These are phyloP conservation scores for Phyllachora maydis DNA, from an alignment of 2,329 filamentous ascomycete species.

Conservation along the genomic window DNA sequence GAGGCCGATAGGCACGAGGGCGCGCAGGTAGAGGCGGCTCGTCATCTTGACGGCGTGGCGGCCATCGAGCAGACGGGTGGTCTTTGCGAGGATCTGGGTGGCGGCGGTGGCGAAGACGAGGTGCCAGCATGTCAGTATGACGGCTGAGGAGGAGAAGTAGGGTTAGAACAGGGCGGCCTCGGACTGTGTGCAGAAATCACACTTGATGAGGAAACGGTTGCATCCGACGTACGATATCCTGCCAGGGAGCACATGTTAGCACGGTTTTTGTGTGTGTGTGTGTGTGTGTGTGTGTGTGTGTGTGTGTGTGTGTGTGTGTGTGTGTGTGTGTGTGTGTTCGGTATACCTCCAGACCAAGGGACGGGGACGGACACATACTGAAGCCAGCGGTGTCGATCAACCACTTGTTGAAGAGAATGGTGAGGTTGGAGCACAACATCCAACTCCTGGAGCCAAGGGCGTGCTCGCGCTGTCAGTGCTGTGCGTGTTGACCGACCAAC, in stretches of 20 bases:
- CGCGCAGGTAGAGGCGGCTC: slow-evolving; percentile 69
- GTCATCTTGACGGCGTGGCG: slow-evolving; percentile 94
- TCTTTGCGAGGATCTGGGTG: slow-evolving; percentile 78
- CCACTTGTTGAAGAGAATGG: slow-evolving; percentile 89
- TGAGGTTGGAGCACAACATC: slow-evolving; percentile 69
- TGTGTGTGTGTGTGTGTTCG: no score
- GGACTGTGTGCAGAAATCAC: no score
- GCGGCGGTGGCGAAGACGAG: slow-evolving; percentile 76
- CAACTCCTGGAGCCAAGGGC: slow-evolving; percentile 28
- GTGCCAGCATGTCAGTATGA: slow-evolving; percentile 88
- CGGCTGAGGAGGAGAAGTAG: slow-evolving; percentile 13
- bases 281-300: no score
- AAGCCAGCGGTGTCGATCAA: slow-evolving; percentile 58
- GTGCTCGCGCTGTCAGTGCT: slow-evolving; percentile 1
- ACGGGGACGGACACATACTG: slow-evolving; percentile 37
- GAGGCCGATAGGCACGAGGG: slow-evolving; percentile 79
- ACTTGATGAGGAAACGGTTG: no score
- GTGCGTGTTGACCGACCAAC: not conserved
- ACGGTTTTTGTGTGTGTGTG: no score
- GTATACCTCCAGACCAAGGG: no score
- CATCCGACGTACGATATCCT: slow-evolving; percentile 21
- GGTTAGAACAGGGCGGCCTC: no score
- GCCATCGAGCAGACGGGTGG: slow-evolving; percentile 72
- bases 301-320: no score
- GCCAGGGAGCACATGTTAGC: slow-evolving; percentile 5